Percentiles rank a stretch among this genome's conserved stretches.
Evolutionary conservation across 345 rosid species (phyloP).

Genomic region (Populus deltoides): DNA sequence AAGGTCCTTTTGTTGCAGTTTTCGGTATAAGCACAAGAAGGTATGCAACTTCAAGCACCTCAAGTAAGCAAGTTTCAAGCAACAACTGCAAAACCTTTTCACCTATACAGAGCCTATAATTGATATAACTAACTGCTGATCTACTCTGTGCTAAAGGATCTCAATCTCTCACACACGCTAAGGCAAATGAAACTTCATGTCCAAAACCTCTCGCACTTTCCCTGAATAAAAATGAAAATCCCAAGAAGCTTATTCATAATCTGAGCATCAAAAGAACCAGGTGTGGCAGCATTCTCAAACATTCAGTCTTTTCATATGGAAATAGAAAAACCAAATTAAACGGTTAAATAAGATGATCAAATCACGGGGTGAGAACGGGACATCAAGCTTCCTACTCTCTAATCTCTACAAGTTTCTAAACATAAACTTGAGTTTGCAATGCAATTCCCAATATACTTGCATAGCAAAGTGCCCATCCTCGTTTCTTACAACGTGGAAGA

Average conservation of each 20-base stretch:
- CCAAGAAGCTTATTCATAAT: background rate
- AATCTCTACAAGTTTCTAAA: background rate
- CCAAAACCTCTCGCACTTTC: background rate
- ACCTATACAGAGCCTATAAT: background rate
- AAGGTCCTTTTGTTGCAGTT: background rate
- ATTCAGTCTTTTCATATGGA: background rate
- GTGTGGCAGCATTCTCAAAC: background rate
- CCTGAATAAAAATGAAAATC: background rate
- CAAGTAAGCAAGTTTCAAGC: background rate
- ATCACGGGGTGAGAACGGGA: background rate
- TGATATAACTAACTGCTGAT: background rate
- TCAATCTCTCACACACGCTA: background rate
- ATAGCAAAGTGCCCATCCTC: background rate
- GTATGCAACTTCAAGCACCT: background rate
- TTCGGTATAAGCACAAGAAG: background rate
- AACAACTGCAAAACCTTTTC: background rate
- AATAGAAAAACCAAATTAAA: background rate
- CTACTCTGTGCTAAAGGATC: background rate
- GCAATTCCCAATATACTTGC: background rate
- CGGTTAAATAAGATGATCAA: background rate
- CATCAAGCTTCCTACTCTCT: background rate
- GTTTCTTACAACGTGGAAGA: background rate
- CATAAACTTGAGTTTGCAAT: background rate
- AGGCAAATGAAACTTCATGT: background rate
- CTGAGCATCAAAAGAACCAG: background rate